These are phyloP conservation scores for Lentinula lateritia DNA, from an alignment of 768 basidiomycete species.

Conservation along the genomic window DNA sequence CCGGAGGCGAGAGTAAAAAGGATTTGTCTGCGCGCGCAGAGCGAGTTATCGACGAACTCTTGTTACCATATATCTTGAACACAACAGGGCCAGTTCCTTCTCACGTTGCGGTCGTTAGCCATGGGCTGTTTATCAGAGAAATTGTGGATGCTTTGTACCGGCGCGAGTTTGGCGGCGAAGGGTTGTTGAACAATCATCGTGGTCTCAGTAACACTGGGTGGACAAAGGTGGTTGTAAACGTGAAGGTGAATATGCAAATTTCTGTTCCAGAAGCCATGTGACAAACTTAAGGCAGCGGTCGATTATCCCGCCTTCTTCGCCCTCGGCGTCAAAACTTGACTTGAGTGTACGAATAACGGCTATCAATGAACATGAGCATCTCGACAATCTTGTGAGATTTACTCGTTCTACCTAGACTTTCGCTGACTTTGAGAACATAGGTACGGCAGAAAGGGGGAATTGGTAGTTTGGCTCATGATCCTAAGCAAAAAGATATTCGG, in stretches of 20 bases:
- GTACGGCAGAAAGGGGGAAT: constrained; percentile 73
- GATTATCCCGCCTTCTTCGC: background rate
- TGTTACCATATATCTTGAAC: constrained; percentile 51
- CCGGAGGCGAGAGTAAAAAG: constrained; percentile 65
- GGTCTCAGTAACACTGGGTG: constrained; percentile 69
- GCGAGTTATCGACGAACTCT: constrained; percentile 40
- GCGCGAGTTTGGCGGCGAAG: constrained; percentile 23
- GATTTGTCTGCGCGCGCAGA: constrained; percentile 57
- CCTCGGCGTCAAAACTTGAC: constrained; percentile 15
- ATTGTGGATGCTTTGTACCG: constrained; percentile 46
- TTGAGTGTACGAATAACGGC: constrained; percentile 42
- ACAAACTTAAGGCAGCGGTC: background rate
- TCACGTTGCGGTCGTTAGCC: constrained; percentile 65
- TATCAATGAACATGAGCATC: constrained; percentile 53
- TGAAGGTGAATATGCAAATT: constrained; percentile 28
- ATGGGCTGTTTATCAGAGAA: constrained; percentile 66
- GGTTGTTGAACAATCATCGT: constrained; percentile 26
- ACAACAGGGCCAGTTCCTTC: constrained; percentile 30
- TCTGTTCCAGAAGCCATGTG: background rate
- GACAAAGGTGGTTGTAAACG: constrained; percentile 47
- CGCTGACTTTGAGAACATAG: constrained; percentile 14
- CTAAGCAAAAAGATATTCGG: constrained; percentile 69
- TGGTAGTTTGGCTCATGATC: constrained; percentile 64
- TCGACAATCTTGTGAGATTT: constrained; percentile 46
- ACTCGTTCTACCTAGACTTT: background rate